phyloP scores from a whole-genome alignment of 306 rosid genomes.

The Castanopsis chinensis region DNA sequence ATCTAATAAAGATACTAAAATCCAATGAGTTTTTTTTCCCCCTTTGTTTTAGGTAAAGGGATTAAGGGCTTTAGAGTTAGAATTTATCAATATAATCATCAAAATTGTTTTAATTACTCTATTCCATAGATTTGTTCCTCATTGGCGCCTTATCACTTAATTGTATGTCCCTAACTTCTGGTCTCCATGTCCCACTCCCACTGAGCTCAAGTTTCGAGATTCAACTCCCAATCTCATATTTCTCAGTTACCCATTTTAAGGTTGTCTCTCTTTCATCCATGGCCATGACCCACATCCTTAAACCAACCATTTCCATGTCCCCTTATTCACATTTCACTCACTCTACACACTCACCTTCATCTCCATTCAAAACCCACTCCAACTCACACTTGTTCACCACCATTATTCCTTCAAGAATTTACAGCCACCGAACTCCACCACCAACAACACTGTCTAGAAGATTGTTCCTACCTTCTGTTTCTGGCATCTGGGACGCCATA shows the following conservation, averaged over 20 bases:
- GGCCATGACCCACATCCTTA: slow-evolving; percentile 37
- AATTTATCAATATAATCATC: too few species aligned
- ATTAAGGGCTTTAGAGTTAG: too few species aligned
- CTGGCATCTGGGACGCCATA: slow-evolving; percentile 82
- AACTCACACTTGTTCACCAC: slow-evolving; percentile 24
- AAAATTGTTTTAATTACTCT: too few species aligned
- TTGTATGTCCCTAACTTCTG: not conserved
- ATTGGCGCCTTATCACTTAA: slow-evolving; percentile 48
- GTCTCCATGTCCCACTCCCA: not conserved
- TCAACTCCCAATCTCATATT: not conserved
- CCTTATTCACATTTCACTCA: slow-evolving; percentile 23
- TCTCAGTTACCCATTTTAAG: slow-evolving; percentile 4
- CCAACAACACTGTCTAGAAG: slow-evolving; percentile 49
- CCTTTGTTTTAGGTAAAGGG: too few species aligned
- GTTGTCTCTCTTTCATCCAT: slow-evolving; percentile 25
- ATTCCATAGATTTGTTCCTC: not conserved
- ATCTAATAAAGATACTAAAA: too few species aligned
- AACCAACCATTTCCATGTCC: slow-evolving; percentile 30
- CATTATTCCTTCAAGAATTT: slow-evolving; percentile 17
- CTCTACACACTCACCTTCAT: slow-evolving; percentile 3
- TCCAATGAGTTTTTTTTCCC: too few species aligned
- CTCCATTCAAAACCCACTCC: slow-evolving; percentile 26
- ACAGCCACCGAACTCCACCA: slow-evolving; percentile 8
- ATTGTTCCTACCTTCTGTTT: slow-evolving; percentile 65
- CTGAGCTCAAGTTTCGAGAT: too few species aligned